A percentile compares a stretch with the other conserved stretches of the same genome.
Conservation (phyloP, 2,329 filamentous ascomycete species). For the Karstenula rhodostoma region DNA sequence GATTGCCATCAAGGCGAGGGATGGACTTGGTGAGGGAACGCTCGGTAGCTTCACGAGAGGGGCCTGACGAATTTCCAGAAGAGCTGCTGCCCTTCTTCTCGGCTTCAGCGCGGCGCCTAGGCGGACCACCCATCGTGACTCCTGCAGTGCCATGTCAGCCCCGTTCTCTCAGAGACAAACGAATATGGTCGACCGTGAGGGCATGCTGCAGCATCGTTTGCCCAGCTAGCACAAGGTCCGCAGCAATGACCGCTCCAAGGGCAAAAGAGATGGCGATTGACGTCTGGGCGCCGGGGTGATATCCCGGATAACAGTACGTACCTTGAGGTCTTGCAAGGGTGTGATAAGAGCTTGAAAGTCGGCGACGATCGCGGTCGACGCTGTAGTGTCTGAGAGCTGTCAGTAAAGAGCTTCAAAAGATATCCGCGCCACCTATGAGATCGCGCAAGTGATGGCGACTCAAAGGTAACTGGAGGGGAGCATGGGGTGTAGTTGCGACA, state of each 20-base stretch:
- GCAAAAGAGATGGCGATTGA: background rate
- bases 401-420: constrained; percentile 13
- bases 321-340: constrained; percentile 7
- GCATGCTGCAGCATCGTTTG: constrained; percentile 3
- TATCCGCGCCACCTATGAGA: constrained; percentile 10
- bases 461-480: constrained; percentile 10
- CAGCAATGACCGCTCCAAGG: background rate
- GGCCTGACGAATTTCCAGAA: constrained; percentile 34
- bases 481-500: constrained; percentile 10
- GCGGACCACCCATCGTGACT: constrained; percentile 48
- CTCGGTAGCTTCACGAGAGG: constrained; percentile 34
- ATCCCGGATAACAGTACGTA: constrained; percentile 12
- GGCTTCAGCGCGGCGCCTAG: constrained; percentile 43
- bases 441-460: constrained; percentile 5
- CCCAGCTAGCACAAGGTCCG: background rate
- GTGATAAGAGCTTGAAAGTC: background rate
- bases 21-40: constrained; percentile 40
- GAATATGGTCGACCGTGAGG: constrained; percentile 4
- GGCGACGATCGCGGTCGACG: constrained; percentile 4
- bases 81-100: constrained; percentile 40
- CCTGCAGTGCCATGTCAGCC: constrained; percentile 20
- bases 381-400: constrained; percentile 6
- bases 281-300: background rate
- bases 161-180: constrained; percentile 28
- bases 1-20: constrained; percentile 46